These are phyloP conservation scores for Marasmius sp. DNA, from an alignment of 1,284 basidiomycete genomes.

Conservation along the genomic window DNA sequence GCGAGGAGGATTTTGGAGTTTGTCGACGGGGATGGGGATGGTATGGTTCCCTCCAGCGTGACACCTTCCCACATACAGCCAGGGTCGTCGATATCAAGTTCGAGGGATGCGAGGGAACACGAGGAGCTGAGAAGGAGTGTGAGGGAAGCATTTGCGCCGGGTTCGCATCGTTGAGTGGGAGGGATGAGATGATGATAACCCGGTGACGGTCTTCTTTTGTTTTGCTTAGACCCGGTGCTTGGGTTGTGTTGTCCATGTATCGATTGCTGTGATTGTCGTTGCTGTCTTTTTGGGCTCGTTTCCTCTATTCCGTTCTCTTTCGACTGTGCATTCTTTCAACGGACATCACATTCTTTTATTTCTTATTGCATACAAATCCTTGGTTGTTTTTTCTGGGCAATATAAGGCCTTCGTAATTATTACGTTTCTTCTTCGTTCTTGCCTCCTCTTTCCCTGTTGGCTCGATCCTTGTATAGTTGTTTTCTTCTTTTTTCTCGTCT, in stretches of 20 bases:
- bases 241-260: not conserved
- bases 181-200: not conserved
- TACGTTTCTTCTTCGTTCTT: not conserved
- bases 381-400: not conserved
- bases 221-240: not conserved
- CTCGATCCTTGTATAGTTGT: not conserved
- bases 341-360: not conserved
- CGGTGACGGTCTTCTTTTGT: not conserved
- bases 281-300: not conserved
- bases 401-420: not conserved
- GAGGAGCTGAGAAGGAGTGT: constrained; percentile 80
- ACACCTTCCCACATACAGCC: constrained; percentile 64
- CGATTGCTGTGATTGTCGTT: not conserved
- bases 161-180: constrained; percentile 48
- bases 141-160: constrained; percentile 68
- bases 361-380: not conserved
- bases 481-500: not conserved
- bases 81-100: constrained; percentile 59
- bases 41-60: constrained; percentile 56
- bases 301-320: not conserved
- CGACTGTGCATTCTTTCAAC: not conserved
- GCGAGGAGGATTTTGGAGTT: constrained; percentile 85
- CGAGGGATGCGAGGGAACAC: constrained; percentile 55
- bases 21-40: constrained; percentile 72
- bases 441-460: not conserved